Evolutionary conservation across 2,329 filamentous ascomycete species (phyloP), one percentile per base, ranked within the genome.

Genomic region (Diaporthe vaccinii): DNA sequence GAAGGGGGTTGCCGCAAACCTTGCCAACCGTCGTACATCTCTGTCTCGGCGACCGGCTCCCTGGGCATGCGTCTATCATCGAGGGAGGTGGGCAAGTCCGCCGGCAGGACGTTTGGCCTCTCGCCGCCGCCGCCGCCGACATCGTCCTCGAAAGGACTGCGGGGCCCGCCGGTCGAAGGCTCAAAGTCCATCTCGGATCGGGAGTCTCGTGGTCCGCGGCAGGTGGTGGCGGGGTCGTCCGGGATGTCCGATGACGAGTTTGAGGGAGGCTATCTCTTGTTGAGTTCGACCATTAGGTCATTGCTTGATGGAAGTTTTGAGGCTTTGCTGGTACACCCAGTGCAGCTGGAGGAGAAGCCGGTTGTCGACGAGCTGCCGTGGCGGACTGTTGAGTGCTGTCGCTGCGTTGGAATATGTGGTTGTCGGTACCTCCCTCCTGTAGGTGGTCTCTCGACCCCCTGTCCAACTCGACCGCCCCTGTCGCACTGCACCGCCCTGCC

Each of bases 21-120:
- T 92, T 98, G 95, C 97, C 97, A 99, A 79, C 95, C 97, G 89
- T 99, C 97, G 84, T 98, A 99, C 87, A 98, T 95, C 87, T 98
- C 97, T 55, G 96, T 98, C 87, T 98, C 97, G 53, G 89, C 89
- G 74, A 93, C 89, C 78, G 92, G 90, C 77, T 93, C 91, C 62
- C 87, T 88, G 5, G 92, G 90, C 80, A 89, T 89, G 79, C 93
- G 91, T 76, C 97, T 92, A 86, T 99, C 97, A 84, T 99, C 93
- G 73, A 99, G 90, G 17, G 96, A 98, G 79, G 91, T 97, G 15
- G 97, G 97, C 49, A 99, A 90, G 84, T 99, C 97, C 79, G 90
- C 86, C 55, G 97, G 97, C 69, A 98, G 91, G 76, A 83, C 79
- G 76, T 86, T 86, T 76, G 89, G 86, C 83, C 86, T 87, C 76